Conservation (phyloP, 768 basidiomycete species). For the Tricholoma flavovirens region DNA sequence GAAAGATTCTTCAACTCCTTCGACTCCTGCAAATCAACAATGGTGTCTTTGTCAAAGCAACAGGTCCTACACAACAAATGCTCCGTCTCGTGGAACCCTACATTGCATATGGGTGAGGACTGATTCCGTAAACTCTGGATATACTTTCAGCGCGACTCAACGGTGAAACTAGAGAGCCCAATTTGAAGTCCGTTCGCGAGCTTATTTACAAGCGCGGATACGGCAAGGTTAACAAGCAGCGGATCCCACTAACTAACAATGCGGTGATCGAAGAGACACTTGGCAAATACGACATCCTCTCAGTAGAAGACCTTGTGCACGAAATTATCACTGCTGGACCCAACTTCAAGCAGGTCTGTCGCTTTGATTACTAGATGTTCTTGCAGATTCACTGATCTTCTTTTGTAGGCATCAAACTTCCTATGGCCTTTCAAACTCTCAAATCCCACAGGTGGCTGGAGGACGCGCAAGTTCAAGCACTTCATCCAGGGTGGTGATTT, state of each 20-base stretch:
- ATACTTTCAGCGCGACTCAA: neutral
- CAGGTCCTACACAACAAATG: slow-evolving; percentile 96
- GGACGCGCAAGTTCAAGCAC: slow-evolving; percentile 96
- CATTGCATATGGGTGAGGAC: slow-evolving; percentile 84
- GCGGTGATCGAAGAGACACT: slow-evolving; percentile 85
- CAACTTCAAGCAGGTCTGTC: slow-evolving; percentile 93
- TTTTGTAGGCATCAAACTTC: slow-evolving; percentile 77
- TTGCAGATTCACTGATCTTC: slow-evolving; percentile 5
- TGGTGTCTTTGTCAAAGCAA: slow-evolving; percentile 96
- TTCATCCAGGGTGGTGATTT: slow-evolving; percentile 95
- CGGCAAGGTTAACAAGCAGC: slow-evolving; percentile 96
- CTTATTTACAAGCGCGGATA: slow-evolving; percentile 99
- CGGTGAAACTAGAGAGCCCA: slow-evolving; percentile 70
- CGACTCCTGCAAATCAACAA: slow-evolving; percentile 99
- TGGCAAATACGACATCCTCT: slow-evolving; percentile 94
- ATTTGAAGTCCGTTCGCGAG: slow-evolving; percentile 94
- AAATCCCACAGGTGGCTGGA: slow-evolving; percentile 98
- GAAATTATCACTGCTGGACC: slow-evolving; percentile 94
- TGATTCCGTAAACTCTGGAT: neutral
- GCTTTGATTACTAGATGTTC: neutral
- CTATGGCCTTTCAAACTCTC: slow-evolving; percentile 99
- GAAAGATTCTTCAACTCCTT: slow-evolving; percentile 97
- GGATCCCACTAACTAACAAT: slow-evolving; percentile 94
- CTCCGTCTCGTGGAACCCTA: slow-evolving; percentile 96
- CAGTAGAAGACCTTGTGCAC: slow-evolving; percentile 94